Percentiles rank a stretch among this genome's conserved stretches.
These are phyloP conservation scores for Luffa acutangula DNA, from an alignment of 306 rosid species.

Conservation along the genomic window DNA sequence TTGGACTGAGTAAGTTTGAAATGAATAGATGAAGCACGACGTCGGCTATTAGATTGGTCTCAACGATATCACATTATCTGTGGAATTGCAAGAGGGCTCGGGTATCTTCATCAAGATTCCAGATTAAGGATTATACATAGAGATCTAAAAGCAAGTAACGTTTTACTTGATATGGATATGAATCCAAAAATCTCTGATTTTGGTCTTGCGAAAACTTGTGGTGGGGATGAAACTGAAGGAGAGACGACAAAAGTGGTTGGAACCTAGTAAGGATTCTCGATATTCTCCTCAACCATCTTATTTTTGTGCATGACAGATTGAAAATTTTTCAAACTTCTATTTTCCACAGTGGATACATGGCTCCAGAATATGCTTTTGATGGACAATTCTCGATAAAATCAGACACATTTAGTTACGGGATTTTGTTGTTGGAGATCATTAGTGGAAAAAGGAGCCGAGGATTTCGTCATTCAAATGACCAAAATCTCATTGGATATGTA, in stretches of 20 bases:
- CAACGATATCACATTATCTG: constrained; percentile 3
- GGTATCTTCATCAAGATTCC: constrained; percentile 26
- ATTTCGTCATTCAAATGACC: neutral
- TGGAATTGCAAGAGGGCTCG: constrained; percentile 17
- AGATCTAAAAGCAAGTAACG: constrained; percentile 19
- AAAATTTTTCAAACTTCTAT: neutral
- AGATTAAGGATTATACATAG: constrained; percentile 23
- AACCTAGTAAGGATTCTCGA: constrained; percentile 16
- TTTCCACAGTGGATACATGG: constrained; percentile 17
- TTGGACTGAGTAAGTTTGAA: neutral
- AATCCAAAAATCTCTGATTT: constrained; percentile 24
- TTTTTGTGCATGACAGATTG: neutral
- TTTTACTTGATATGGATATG: constrained; percentile 15
- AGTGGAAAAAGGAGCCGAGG: constrained; percentile 13
- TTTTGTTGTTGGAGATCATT: constrained; percentile 15
- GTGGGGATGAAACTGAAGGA: constrained; percentile 15
- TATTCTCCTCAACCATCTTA: neutral
- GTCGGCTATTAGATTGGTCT: constrained; percentile 7
- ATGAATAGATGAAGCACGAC: constrained; percentile 1
- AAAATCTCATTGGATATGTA: neutral
- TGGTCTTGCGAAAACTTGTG: constrained; percentile 16
- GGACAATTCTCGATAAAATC: constrained; percentile 16
- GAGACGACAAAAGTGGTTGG: constrained; percentile 14
- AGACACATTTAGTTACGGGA: constrained; percentile 12
- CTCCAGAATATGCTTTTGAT: constrained; percentile 18